These are phyloP conservation scores for Geotrichum fermentans DNA, from an alignment of 1,139 yeast genomes.

Conservation along the genomic window DNA sequence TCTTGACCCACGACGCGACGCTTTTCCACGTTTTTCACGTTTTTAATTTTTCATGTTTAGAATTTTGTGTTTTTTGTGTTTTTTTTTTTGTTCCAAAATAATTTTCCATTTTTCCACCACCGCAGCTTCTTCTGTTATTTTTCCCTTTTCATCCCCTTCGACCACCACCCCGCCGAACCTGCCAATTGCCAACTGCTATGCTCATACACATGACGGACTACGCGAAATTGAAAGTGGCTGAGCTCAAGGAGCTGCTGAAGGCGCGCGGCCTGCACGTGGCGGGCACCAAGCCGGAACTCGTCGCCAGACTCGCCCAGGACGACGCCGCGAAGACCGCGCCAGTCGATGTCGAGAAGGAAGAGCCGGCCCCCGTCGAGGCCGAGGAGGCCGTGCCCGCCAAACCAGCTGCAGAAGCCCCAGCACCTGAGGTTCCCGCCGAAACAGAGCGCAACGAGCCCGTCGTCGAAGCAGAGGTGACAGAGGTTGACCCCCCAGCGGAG, in stretches of 20 bases:
- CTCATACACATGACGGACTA: slow-evolving; percentile 55
- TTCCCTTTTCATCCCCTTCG: neutral
- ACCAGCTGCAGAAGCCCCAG: slow-evolving; percentile 8
- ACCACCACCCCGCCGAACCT: too few species aligned
- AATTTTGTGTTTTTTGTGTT: neutral
- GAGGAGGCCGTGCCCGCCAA: slow-evolving; percentile 18
- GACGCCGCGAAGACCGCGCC: slow-evolving; percentile 29
- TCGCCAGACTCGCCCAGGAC: slow-evolving; percentile 52
- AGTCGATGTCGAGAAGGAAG: slow-evolving; percentile 26
- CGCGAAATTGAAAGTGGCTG: slow-evolving; percentile 68
- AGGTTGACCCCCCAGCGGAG: neutral
- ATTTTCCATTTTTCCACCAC: neutral
- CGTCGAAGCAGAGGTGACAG: neutral
- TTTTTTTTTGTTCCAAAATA: too few species aligned
- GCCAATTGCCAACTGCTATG: too few species aligned
- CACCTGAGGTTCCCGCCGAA: neutral
- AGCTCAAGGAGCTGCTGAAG: slow-evolving; percentile 73
- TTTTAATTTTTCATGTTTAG: neutral
- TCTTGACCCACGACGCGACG: too few species aligned
- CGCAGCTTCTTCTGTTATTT: neutral
- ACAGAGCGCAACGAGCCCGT: too few species aligned
- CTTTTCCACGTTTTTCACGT: neutral
- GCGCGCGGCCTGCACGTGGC: slow-evolving; percentile 61
- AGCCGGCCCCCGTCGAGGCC: slow-evolving; percentile 23
- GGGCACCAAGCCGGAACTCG: slow-evolving; percentile 82